phyloP scores from a whole-genome alignment of 306 rosid genomes.

The Comarum palustre region DNA sequence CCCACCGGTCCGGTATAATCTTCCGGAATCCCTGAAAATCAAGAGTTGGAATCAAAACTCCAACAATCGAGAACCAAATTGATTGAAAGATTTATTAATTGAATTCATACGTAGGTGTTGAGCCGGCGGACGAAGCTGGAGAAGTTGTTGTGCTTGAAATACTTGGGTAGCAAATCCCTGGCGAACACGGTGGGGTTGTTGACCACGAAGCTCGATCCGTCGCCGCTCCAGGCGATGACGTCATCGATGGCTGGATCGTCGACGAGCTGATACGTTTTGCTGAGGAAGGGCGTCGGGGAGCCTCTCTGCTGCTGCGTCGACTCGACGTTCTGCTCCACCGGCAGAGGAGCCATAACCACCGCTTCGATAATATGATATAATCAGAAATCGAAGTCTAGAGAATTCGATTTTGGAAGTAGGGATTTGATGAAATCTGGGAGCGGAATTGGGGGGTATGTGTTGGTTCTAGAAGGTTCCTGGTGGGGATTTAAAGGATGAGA shows the following conservation, averaged over 20 bases:
- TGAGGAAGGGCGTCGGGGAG: slow-evolving; percentile 76
- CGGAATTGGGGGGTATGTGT: slow-evolving; percentile 8
- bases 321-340: slow-evolving; percentile 25
- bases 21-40: slow-evolving; percentile 69
- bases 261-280: slow-evolving; percentile 72
- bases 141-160: slow-evolving; percentile 89
- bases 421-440: neutral
- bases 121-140: slow-evolving; percentile 94
- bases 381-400: neutral
- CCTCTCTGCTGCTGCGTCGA: slow-evolving; percentile 33
- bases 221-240: slow-evolving; percentile 83
- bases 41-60: neutral
- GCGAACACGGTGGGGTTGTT: slow-evolving; percentile 91
- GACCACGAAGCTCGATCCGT: slow-evolving; percentile 88
- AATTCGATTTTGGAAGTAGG: neutral
- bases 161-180: slow-evolving; percentile 76
- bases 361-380: neutral
- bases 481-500: slow-evolving; percentile 23
- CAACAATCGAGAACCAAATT: neutral
- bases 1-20: slow-evolving; percentile 91
- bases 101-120: slow-evolving; percentile 70
- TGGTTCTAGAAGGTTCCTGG: slow-evolving; percentile 78
- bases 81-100: no score
- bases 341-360: slow-evolving; percentile 43
- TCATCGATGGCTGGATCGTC: slow-evolving; percentile 68